phyloP scores from a whole-genome alignment of 345 rosid genomes.

The Garcia nutans region DNA sequence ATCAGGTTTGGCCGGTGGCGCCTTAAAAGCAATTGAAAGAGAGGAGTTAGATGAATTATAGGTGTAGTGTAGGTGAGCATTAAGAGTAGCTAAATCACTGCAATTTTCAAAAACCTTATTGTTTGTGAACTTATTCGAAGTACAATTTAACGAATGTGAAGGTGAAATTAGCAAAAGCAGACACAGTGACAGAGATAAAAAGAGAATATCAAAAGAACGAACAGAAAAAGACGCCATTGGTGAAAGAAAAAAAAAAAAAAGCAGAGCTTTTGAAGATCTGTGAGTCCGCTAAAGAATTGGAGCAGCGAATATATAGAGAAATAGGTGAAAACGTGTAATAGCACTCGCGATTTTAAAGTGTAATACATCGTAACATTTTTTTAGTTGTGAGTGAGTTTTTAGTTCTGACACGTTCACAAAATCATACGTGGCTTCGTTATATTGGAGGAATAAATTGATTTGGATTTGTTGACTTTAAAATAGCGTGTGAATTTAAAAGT shows the following conservation, averaged over 20 bases:
- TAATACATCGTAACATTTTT: no score
- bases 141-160: conserved; percentile 46
- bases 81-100: conserved; percentile 47
- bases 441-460: no score
- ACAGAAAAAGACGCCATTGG: conserved; percentile 26
- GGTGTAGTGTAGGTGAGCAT: conserved; percentile 63
- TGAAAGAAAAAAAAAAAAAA: no score
- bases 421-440: no score
- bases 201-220: not conserved
- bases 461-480: not conserved
- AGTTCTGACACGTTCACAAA: no score
- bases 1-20: conserved; percentile 40
- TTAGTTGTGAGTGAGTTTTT: no score
- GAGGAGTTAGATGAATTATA: conserved; percentile 68
- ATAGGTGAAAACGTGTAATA: no score
- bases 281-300: no score
- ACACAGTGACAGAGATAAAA: conserved; percentile 24
- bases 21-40: conserved; percentile 70
- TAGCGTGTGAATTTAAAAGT: not conserved
- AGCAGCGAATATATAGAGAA: no score
- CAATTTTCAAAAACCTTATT: conserved; percentile 42
- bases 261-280: not conserved
- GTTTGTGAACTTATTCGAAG: conserved; percentile 44
- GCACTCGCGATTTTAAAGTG: no score
- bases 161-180: conserved; percentile 38